A percentile compares a stretch with the other conserved stretches of the same genome.
Conservation (phyloP, 805 yeast species). For the Ogataea nakhonphanomensis region DNA sequence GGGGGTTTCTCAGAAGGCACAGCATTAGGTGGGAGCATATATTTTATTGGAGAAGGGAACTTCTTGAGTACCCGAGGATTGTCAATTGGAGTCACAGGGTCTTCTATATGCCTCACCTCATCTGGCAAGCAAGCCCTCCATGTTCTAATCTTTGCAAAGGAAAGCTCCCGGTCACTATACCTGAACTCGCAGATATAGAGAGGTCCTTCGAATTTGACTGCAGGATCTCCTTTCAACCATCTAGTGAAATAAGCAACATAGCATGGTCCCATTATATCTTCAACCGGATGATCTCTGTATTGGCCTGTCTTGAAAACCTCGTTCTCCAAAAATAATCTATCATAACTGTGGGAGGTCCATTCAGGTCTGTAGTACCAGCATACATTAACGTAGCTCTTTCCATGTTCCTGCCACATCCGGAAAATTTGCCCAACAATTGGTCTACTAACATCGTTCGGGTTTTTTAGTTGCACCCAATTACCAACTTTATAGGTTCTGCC, state of each 20-base stretch:
- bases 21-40: slow-evolving; percentile 72
- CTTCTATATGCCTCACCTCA: slow-evolving; percentile 84
- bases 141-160: slow-evolving; percentile 91
- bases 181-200: slow-evolving; percentile 93
- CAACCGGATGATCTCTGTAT: slow-evolving; percentile 88
- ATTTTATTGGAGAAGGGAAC: slow-evolving; percentile 81
- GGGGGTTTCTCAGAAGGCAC: slow-evolving; percentile 72
- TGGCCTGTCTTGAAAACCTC: slow-evolving; percentile 97
- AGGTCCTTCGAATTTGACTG: slow-evolving; percentile 72
- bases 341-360: slow-evolving; percentile 92
- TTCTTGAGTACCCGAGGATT: slow-evolving; percentile 64
- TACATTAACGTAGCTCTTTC: slow-evolving; percentile 80
- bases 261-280: slow-evolving; percentile 89
- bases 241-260: slow-evolving; percentile 93
- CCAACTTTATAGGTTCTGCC: slow-evolving; percentile 81
- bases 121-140: slow-evolving; percentile 99
- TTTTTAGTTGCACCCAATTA: slow-evolving; percentile 88
- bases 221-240: slow-evolving; percentile 93
- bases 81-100: slow-evolving; percentile 69
- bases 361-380: slow-evolving; percentile 99
- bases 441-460: slow-evolving; percentile 82
- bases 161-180: slow-evolving; percentile 85
- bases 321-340: slow-evolving; percentile 83
- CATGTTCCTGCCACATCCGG: slow-evolving; percentile 89
- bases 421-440: slow-evolving; percentile 95